Conservation (phyloP, 305 asterid species). For the Fraxinus nigra region DNA sequence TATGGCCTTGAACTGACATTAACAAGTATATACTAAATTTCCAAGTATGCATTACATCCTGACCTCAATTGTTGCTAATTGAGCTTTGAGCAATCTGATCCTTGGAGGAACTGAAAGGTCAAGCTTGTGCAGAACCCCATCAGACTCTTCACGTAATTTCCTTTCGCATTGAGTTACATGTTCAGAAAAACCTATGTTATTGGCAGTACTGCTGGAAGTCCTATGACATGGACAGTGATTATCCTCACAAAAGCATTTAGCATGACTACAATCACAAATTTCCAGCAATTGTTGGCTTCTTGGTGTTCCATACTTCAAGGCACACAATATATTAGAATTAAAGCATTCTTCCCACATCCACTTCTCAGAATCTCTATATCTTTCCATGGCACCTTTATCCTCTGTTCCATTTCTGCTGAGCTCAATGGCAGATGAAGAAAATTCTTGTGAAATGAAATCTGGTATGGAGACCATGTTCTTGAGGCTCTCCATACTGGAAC, state of each 20-base stretch:
- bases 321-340: conserved; percentile 36
- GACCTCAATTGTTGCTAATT: conserved; percentile 73
- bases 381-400: conserved; percentile 36
- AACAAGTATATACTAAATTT: conserved; percentile 11
- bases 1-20: conserved; percentile 1
- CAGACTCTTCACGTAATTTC: conserved; percentile 34
- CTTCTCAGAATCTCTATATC: conserved; percentile 52
- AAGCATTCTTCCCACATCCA: conserved; percentile 83
- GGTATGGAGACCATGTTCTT: conserved; percentile 24
- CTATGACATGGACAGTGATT: conserved; percentile 59
- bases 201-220: conserved; percentile 31
- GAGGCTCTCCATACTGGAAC: conserved; percentile 26
- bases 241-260: conserved; percentile 44
- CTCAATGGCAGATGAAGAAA: conserved; percentile 29
- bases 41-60: conserved; percentile 13
- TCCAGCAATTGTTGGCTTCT: conserved; percentile 47
- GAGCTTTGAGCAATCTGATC: conserved; percentile 65
- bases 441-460: conserved; percentile 24
- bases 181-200: conserved; percentile 32
- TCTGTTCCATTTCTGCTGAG: conserved; percentile 35
- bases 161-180: conserved; percentile 48
- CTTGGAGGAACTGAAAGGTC: conserved; percentile 50
- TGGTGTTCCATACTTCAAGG: conserved; percentile 43
- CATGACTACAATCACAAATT: conserved; percentile 57
- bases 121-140: conserved; percentile 18